Evolutionary conservation across 1,284 basidiomycete species (phyloP), one percentile per base, ranked within the genome.

Genomic region (Leccinum pallidistipes): DNA sequence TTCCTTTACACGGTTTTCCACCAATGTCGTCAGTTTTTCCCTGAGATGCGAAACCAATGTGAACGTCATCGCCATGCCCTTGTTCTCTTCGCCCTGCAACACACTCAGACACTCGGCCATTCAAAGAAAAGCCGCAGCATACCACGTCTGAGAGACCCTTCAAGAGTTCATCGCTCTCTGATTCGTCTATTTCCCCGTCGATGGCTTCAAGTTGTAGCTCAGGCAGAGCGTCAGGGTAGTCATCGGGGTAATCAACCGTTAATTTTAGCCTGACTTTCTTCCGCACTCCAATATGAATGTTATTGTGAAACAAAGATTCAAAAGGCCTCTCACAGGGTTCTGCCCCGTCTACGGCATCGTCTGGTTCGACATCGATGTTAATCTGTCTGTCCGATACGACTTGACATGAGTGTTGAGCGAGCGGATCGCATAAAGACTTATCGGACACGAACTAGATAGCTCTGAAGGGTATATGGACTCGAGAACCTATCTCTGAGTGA

Each of bases 21-120:
- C 83, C 34, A 96, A 76, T 14, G 74, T 72, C 3, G 88, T 85
- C 12, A 98, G 79, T 55, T 86, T 82, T 73, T 98, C 96, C 64
- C 92, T 84, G 52, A 98, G 83, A 68, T 94, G 90, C 3, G 93
- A 90, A 4, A 95, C 91, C 6, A 99, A 82, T 0, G 96, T 94
- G 73, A 98, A 99, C 11, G 95, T 96, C 95, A 98, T 98, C 2
- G 97, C 95, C 90, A 98, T 97, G 43, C 95, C 95, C 27, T 95
- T 73, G 68, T 93, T 96, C 71, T 98, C 95, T 71, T 91, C 86
- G 31, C 91, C 95, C 93, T 95, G 66, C 47, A 56, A 61, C 29
- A 51, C 52, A 47, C 43, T 72, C 57, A 27, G 60, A 40, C 11
- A 21, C n/a, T 55, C 8, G 7, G 29, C 21, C 29, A 43, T 56